Percentiles rank a stretch among this genome's conserved stretches.
Conservation (phyloP, 2,329 filamentous ascomycete species). For the Trichoderma sp. region DNA sequence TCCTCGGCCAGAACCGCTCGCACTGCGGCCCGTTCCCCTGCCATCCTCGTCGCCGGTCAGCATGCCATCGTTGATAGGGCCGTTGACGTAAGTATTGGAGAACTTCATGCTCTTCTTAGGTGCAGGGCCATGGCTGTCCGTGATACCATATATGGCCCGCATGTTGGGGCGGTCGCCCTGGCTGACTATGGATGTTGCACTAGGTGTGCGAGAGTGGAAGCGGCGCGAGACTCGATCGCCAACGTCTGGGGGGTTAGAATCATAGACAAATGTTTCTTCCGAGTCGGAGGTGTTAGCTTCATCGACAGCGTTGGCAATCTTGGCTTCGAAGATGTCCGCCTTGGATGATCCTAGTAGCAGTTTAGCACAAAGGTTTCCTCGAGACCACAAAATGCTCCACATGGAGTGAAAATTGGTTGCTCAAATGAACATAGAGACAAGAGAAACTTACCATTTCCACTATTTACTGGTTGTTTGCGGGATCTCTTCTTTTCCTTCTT, state of each 20-base stretch:
- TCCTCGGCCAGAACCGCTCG: constrained; percentile 60
- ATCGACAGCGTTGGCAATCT: constrained; percentile 92
- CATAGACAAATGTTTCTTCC: constrained; percentile 98
- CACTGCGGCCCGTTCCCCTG: constrained; percentile 60
- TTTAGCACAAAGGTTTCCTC: neutral
- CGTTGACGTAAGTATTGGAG: constrained; percentile 68
- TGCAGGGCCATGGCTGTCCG: constrained; percentile 53
- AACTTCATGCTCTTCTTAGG: constrained; percentile 95
- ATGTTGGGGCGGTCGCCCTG: constrained; percentile 60
- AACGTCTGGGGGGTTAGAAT: constrained; percentile 83
- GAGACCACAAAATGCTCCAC: neutral
- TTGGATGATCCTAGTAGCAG: constrained; percentile 72
- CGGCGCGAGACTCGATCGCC: constrained; percentile 61
- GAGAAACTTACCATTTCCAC: constrained; percentile 68
- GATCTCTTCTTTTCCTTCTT: constrained; percentile 88
- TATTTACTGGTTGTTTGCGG: constrained; percentile 72
- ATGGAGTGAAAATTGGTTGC: neutral
- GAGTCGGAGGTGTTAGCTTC: constrained; percentile 96
- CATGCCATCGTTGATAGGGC: constrained; percentile 50
- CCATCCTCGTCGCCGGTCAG: constrained; percentile 65
- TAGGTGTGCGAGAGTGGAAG: constrained; percentile 92
- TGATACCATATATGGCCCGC: constrained; percentile 64
- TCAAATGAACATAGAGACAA: neutral
- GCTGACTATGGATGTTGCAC: constrained; percentile 79
- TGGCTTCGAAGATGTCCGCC: constrained; percentile 96